These are phyloP conservation scores for Aspergillus amoenus DNA, from an alignment of 2,329 filamentous ascomycete genomes.

Conservation along the genomic window DNA sequence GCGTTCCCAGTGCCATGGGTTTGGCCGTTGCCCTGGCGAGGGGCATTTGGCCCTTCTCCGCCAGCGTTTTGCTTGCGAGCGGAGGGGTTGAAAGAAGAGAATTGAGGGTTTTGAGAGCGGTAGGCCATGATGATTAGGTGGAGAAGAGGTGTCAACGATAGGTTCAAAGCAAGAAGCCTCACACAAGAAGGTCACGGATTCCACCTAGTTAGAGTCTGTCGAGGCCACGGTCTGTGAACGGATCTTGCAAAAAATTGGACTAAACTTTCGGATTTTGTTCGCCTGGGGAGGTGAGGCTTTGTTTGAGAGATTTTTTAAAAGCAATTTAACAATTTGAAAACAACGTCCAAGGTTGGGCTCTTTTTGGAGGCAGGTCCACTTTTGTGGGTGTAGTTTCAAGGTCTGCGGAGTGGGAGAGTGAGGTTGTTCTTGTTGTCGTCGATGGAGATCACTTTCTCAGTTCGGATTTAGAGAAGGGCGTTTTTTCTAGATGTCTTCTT, in stretches of 20 bases:
- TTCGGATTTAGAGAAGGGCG: background rate
- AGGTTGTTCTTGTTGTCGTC: background rate
- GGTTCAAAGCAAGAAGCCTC: background rate
- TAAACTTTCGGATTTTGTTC: background rate
- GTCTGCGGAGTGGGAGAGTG: background rate
- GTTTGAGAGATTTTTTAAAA: background rate
- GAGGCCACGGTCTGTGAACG: background rate
- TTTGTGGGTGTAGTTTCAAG: background rate
- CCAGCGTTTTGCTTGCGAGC: background rate
- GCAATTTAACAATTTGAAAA: background rate
- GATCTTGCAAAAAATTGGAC: background rate
- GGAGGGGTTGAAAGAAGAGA: background rate
- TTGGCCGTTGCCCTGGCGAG: background rate
- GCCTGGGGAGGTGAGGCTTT: background rate
- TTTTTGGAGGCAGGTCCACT: background rate
- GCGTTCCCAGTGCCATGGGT: background rate
- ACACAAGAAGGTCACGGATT: background rate
- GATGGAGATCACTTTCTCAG: background rate
- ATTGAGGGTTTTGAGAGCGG: background rate
- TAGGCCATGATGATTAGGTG: background rate
- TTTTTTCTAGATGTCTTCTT: background rate
- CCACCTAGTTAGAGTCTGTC: background rate
- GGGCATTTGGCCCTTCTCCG: background rate
- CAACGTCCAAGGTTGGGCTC: background rate
- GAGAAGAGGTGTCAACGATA: background rate